phyloP scores from a whole-genome alignment of 2,329 filamentous ascomycete species.

The Colletotrichum musae region DNA sequence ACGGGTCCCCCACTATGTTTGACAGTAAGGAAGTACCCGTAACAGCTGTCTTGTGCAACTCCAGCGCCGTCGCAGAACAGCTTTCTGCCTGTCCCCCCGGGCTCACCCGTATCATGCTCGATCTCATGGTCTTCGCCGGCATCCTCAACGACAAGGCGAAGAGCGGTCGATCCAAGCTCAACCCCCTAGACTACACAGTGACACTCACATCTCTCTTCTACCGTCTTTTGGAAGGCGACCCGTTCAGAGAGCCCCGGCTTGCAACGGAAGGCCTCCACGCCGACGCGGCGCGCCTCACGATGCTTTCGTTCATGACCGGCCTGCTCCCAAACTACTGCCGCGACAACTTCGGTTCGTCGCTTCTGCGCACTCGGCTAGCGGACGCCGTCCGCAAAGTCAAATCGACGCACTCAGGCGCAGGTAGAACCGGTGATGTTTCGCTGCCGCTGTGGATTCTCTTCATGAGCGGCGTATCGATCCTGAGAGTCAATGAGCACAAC shows the following conservation, averaged over 20 bases:
- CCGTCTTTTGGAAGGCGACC: conserved; percentile 22
- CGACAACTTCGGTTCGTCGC: conserved; percentile 9
- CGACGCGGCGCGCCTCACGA: not conserved
- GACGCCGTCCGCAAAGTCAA: not conserved
- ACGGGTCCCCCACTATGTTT: conserved; percentile 9
- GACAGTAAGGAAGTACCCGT: not conserved
- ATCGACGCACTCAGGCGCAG: not conserved
- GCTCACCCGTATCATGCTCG: conserved; percentile 18
- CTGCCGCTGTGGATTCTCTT: not conserved
- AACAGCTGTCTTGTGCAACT: not conserved
- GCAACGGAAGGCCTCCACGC: conserved; percentile 5
- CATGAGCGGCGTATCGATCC: conserved; percentile 8
- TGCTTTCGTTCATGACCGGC: conserved; percentile 14
- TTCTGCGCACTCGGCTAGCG: conserved; percentile 1
- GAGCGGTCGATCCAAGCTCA: conserved; percentile 14
- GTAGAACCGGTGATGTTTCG: not conserved
- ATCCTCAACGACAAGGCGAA: conserved; percentile 17
- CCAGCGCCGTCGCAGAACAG: conserved; percentile 2
- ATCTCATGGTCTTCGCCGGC: conserved; percentile 15
- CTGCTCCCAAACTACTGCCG: conserved; percentile 16
- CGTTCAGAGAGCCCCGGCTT: conserved; percentile 2
- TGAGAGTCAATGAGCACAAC: not conserved
- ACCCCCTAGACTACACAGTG: conserved; percentile 25
- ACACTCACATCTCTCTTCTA: conserved; percentile 19
- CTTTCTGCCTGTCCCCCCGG: not conserved